Evolutionary conservation across 192 early-diverging fungal species (phyloP).

Genomic region (Backusella parvicylindrica): DNA sequence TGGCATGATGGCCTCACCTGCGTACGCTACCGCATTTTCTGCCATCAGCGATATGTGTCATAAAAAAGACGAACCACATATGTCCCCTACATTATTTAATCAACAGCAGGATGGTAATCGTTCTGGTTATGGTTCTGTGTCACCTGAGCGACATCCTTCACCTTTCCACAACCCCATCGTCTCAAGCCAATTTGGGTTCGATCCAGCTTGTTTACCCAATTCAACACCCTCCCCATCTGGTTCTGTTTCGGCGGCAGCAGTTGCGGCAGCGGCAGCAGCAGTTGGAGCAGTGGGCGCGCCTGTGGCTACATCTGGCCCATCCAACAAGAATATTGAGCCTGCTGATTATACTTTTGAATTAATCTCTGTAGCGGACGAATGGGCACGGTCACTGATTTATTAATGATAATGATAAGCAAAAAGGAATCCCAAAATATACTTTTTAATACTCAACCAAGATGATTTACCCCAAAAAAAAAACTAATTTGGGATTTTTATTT

Average conservation of each 20-base stretch:
- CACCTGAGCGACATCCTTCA: slow-evolving; percentile 3
- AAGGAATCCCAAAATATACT: neutral
- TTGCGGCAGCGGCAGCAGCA: slow-evolving; percentile 6
- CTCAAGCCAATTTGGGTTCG: slow-evolving; percentile 2
- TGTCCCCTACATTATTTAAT: neutral
- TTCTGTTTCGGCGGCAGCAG: slow-evolving; percentile 9
- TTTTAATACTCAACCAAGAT: neutral
- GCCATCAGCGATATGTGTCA: slow-evolving; percentile 19
- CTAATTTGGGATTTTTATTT: neutral
- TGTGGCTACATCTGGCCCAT: slow-evolving; percentile 1
- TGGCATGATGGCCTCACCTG: neutral
- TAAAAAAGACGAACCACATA: neutral
- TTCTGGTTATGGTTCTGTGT: neutral
- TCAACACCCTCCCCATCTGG: neutral
- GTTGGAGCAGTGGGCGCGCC: slow-evolving; percentile 17
- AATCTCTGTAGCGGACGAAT: slow-evolving; percentile 35
- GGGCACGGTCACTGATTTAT: slow-evolving; percentile 25
- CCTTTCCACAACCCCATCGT: slow-evolving; percentile 8
- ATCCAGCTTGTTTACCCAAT: slow-evolving; percentile 3
- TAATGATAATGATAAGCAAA: slow-evolving; percentile 2
- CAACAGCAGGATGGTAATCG: neutral
- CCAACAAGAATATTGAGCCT: slow-evolving; percentile 28
- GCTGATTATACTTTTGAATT: slow-evolving; percentile 37
- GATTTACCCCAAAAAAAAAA: slow-evolving; percentile 1
- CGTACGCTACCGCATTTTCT: slow-evolving; percentile 13